phyloP scores from a whole-genome alignment of 106 monocot genomes.

The Phalaenopsis aphrodite region DNA sequence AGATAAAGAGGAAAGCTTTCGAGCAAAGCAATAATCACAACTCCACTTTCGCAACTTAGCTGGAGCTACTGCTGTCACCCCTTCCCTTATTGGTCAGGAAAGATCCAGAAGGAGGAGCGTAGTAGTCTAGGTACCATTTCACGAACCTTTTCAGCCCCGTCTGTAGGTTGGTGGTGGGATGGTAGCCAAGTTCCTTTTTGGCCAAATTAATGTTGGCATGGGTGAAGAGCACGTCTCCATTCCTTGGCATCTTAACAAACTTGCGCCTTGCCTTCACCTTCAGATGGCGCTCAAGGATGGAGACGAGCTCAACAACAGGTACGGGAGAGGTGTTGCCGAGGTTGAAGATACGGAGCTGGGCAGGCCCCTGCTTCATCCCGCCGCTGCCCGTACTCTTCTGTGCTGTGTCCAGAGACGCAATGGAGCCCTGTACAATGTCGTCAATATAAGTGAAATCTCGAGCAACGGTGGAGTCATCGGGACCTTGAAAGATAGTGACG shows the following conservation, averaged over 20 bases:
- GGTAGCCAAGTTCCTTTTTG: conserved; percentile 19
- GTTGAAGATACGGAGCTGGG: conserved; percentile 21
- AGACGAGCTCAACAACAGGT: conserved; percentile 10
- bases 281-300: conserved; percentile 14
- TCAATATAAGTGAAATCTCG: conserved; percentile 26
- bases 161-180: conserved; percentile 8
- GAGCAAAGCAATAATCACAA: conserved; percentile 11
- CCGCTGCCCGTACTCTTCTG: conserved; percentile 20
- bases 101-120: background rate
- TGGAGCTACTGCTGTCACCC: conserved; percentile 3
- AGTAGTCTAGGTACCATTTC: conserved; percentile 18
- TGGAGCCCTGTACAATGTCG: conserved; percentile 16
- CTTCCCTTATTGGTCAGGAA: background rate
- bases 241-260: conserved; percentile 18
- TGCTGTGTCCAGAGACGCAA: conserved; percentile 17
- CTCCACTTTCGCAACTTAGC: background rate
- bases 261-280: conserved; percentile 20
- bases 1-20: background rate
- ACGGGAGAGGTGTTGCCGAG: conserved; percentile 20
- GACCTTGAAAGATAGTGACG: conserved; percentile 16
- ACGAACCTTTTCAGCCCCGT: conserved; percentile 22
- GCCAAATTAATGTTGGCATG: conserved; percentile 20
- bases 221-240: conserved; percentile 22
- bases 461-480: conserved; percentile 9
- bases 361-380: conserved; percentile 15